Evolutionary conservation across 208 protist species (phyloP), one percentile per base, ranked within the genome.

Genomic region (Wallacemonas sp.): DNA sequence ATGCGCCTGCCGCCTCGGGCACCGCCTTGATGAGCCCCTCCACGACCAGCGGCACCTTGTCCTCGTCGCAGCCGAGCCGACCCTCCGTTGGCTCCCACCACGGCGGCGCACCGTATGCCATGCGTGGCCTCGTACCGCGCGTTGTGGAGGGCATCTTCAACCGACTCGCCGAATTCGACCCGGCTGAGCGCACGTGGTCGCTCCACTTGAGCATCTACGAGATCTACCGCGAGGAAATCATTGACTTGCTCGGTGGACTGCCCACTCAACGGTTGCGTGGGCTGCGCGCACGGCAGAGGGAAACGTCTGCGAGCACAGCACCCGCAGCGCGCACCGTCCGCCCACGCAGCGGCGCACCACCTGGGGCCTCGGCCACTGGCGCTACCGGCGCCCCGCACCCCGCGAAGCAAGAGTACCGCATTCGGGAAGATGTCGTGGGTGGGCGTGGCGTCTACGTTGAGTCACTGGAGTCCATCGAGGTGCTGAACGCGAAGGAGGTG

Each of bases 171-270:
- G 12, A 24, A n/a, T 42, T 72, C 22, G 39, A 78, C 53, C 36
- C 50, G 3, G 24, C 55, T 1, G 78, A 89, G 68, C 39, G 65
- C n/a, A 69, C 64, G 21, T 83, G 70, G 75, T 61, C 27, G 8
- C 41, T 89, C 2, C 38, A 22, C 6, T 30, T 73, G 0, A 68
- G 76, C 27, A 67, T 79, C 52, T 73, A 85, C 50, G 85, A 92
- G 62, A 89, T 92, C 37, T 92, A 92, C 73, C 76, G 65, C 32
- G 81, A 92, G 41, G 71, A 79, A 21, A 79, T 92, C 41, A 50
- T 78, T 27, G 85, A 92, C 46, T 65, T 91, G 3, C 70, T 92
- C 21, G 59, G 44, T 38, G 53, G 17, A 3, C 2, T 69, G 10
- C 21, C 68, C 34, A 29, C 42, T 9, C 22, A 46, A 27, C 27